These are phyloP conservation scores for Eleusine coracana DNA, from an alignment of 176 grass and related monocot species.

Conservation along the genomic window DNA sequence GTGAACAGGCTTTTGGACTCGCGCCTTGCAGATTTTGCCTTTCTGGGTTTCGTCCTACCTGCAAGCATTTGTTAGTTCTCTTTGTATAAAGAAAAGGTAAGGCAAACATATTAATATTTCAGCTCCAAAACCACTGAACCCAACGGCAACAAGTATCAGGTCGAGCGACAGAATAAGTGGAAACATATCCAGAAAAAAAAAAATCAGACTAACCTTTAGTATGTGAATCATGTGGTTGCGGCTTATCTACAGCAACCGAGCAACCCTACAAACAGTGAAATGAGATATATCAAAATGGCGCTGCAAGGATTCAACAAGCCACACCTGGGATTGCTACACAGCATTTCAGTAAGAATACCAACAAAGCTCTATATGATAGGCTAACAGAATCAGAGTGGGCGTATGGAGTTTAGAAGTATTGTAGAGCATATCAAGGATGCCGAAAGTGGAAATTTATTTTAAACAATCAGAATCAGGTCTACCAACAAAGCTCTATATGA, in stretches of 20 bases:
- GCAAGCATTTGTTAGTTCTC: background rate
- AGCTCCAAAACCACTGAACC: slow-evolving; percentile 1
- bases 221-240: slow-evolving; percentile 10
- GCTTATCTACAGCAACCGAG: slow-evolving; percentile 5
- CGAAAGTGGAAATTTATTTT: background rate
- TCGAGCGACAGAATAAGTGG: background rate
- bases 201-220: slow-evolving; percentile 21
- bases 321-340: slow-evolving; percentile 19
- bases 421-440: background rate
- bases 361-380: slow-evolving; percentile 3
- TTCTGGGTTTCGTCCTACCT: background rate
- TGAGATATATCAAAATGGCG: slow-evolving; percentile 17
- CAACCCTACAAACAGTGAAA: slow-evolving; percentile 34
- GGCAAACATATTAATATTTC: background rate
- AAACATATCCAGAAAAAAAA: background rate
- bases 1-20: background rate
- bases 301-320: background rate
- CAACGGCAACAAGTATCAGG: slow-evolving; percentile 12
- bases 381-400: background rate
- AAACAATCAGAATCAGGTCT: background rate
- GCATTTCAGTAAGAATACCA: slow-evolving; percentile 6
- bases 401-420: background rate
- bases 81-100: background rate
- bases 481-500: slow-evolving; percentile 25
- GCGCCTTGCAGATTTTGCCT: background rate